Evolutionary conservation across 2,329 filamentous ascomycete species (phyloP).

Genomic region (Trichoderma sp.): DNA sequence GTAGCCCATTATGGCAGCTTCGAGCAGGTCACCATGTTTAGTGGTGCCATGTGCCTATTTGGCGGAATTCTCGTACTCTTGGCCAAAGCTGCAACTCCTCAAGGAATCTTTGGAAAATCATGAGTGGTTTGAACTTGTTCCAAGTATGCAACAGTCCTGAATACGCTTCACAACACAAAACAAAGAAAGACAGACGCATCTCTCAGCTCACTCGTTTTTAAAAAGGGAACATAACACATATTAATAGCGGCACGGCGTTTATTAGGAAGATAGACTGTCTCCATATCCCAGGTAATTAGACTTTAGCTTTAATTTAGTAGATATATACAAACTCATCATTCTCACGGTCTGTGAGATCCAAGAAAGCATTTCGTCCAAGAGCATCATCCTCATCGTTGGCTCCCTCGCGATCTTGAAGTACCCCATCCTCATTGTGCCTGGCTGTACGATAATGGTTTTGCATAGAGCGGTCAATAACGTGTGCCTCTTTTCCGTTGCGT

Average conservation of each 20-base stretch:
- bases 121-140: not conserved
- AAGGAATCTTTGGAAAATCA: slow-evolving; percentile 26
- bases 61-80: slow-evolving; percentile 28
- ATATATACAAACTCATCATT: slow-evolving; percentile 72
- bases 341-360: slow-evolving; percentile 66
- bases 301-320: slow-evolving; percentile 45
- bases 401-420: slow-evolving; percentile 20
- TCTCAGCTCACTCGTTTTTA: slow-evolving; percentile 5
- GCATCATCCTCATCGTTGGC: slow-evolving; percentile 20
- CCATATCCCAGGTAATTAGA: not conserved
- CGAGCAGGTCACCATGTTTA: slow-evolving; percentile 31
- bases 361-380: slow-evolving; percentile 55
- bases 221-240: not conserved
- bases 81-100: slow-evolving; percentile 27
- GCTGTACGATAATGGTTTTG: slow-evolving; percentile 49
- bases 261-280: not conserved
- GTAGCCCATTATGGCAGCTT: slow-evolving; percentile 25
- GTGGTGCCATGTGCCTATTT: slow-evolving; percentile 30
- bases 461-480: slow-evolving; percentile 66
- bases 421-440: slow-evolving; percentile 28
- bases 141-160: not conserved
- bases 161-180: not conserved
- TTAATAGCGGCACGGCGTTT: not conserved
- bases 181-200: not conserved
- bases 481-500: slow-evolving; percentile 61